These are phyloP conservation scores for Paramecium pentaurelia DNA, from an alignment of 73 alveolate species.

Conservation along the genomic window DNA sequence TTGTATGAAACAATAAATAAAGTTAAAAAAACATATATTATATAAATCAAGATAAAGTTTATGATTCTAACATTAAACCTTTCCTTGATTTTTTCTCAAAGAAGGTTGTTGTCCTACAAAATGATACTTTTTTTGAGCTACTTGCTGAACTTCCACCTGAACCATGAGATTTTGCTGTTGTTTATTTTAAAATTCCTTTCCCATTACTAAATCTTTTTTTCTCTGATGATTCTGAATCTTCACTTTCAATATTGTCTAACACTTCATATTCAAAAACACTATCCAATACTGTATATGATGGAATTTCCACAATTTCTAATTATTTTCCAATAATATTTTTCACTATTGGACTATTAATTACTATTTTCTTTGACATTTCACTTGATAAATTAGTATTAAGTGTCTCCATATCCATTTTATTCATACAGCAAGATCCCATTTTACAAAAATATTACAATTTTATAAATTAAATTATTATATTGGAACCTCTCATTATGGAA, in stretches of 20 bases:
- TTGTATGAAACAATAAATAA: background rate
- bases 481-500: background rate
- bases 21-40: background rate
- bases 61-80: background rate
- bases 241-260: background rate
- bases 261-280: slow-evolving; percentile 21
- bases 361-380: background rate
- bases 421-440: slow-evolving; percentile 10
- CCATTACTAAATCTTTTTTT: background rate
- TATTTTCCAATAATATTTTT: background rate
- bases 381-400: background rate
- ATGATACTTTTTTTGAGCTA: background rate
- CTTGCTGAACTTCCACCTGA: background rate
- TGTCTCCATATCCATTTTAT: background rate
- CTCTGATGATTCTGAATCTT: background rate
- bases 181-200: background rate
- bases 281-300: background rate
- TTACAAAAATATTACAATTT: background rate
- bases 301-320: background rate
- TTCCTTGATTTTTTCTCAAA: slow-evolving; percentile 9
- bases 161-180: background rate
- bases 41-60: background rate
- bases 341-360: background rate
- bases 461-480: background rate
- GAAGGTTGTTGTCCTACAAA: background rate